Evolutionary conservation across 2,329 filamentous ascomycete species (phyloP).

Genomic region (Dactylonectria estremocensis): DNA sequence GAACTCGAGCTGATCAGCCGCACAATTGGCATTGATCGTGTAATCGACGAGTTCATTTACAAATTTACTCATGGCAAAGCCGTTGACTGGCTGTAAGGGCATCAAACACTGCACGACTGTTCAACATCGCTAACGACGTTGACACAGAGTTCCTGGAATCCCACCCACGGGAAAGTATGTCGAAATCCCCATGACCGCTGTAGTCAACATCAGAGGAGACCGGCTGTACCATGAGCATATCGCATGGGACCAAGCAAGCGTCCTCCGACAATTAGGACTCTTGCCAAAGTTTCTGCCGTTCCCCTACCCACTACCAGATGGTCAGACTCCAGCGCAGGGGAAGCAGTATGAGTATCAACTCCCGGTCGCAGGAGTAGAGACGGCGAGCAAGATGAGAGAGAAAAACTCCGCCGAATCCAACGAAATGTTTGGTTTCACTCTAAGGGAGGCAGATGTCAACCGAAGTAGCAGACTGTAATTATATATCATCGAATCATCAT

Average conservation of each 20-base stretch:
- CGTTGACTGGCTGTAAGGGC: conserved; percentile 79
- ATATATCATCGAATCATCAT: background rate
- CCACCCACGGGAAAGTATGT: conserved; percentile 68
- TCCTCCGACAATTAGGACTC: conserved; percentile 71
- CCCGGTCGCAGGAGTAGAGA: conserved; percentile 52
- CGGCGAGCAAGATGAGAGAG: conserved; percentile 52
- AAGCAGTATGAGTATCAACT: conserved; percentile 49
- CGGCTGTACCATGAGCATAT: conserved; percentile 78
- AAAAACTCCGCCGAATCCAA: conserved; percentile 51
- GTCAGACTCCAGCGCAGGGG: conserved; percentile 41
- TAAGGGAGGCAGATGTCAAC: conserved; percentile 33
- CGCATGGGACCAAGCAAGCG: conserved; percentile 77
- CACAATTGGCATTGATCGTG: conserved; percentile 79
- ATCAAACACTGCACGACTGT: no score
- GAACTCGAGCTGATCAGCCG: conserved; percentile 79
- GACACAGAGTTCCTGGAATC: conserved; percentile 64
- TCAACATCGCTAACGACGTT: background rate
- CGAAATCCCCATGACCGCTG: conserved; percentile 72
- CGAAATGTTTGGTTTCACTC: conserved; percentile 48
- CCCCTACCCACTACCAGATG: conserved; percentile 66
- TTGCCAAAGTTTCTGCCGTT: conserved; percentile 74
- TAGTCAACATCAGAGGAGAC: conserved; percentile 76
- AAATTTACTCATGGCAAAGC: conserved; percentile 73
- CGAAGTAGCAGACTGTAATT: background rate
- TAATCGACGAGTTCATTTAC: conserved; percentile 80